Evolutionary conservation across 805 yeast genomes (phyloP), one percentile per base, ranked within the genome.

Genomic region (Metschnikowia cubensis): DNA sequence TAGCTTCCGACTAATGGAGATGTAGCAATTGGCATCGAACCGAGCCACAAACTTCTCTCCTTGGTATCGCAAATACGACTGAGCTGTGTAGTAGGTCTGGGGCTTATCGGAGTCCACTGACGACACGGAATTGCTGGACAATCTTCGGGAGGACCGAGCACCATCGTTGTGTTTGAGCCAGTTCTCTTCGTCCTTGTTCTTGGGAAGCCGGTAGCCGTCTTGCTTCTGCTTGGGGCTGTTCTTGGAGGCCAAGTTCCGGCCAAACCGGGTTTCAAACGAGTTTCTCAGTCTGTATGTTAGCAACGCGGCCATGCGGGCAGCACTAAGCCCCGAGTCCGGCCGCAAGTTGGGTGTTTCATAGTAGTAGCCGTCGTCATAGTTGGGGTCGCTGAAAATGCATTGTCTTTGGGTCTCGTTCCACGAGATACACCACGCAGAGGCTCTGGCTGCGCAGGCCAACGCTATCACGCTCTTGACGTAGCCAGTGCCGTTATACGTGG

Each of bases 371-470:
- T 91, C 97, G 49, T 80, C 76, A 66, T 90, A 94, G 63, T 87
- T 86, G 8, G 98, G 98, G 65, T 94, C 99, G 11, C 96, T 85
- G 68, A 91, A 94, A 29, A 94, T 89, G 55, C 96, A 84, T 66
- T 94, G 99, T 59, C 99, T 80, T 69, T 94, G 99, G 1, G 99
- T 96, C 64, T 94, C 99, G 48, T 96, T 92, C 99, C 99, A 94
- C 3, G 96, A 88, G 37, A 94, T 94, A 58, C 98, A 94, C 99
- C 99, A 94, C 0, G 99, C 99, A 2, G 96, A 86, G 40, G 91
- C 96, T 62, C 95, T 77, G 0, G 98, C 97, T 22, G 95, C 83
- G 0, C 98, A 92, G 1, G 99, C 99, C 48, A 92, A 70, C 0
- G 97, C 92, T 13, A 92, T 84, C 20, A 87, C 74, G 38, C 79